phyloP scores from a whole-genome alignment of 257 asterid genomes.

The Solanum piurae region DNA sequence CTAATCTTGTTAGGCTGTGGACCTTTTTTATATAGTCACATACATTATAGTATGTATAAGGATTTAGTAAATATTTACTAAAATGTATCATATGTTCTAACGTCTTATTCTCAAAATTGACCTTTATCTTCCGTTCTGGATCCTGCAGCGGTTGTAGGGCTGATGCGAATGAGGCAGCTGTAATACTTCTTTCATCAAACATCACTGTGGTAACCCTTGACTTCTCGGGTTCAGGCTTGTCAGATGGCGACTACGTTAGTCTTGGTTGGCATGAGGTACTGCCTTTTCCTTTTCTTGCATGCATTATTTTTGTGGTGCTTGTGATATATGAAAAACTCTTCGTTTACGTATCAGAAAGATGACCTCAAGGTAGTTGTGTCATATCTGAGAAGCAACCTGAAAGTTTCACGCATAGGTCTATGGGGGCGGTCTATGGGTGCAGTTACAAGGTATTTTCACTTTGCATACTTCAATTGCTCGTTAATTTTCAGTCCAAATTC shows the following conservation, averaged over 20 bases:
- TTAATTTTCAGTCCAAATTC: neutral
- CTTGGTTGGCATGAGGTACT: slow-evolving; percentile 97
- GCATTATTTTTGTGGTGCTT: neutral
- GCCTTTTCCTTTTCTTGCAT: slow-evolving; percentile 4
- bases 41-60: neutral
- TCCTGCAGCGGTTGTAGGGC: slow-evolving; percentile 92
- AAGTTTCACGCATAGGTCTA: slow-evolving; percentile 79
- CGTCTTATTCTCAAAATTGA: neutral
- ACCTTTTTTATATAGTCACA: neutral
- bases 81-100: neutral
- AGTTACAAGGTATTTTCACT: slow-evolving; percentile 63
- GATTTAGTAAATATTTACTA: neutral
- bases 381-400: slow-evolving; percentile 61
- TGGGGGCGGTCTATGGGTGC: slow-evolving; percentile 99
- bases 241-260: slow-evolving; percentile 90
- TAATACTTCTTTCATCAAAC: slow-evolving; percentile 83
- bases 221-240: slow-evolving; percentile 93
- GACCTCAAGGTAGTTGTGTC: slow-evolving; percentile 90
- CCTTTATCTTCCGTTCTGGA: slow-evolving; percentile 2
- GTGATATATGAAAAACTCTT: neutral
- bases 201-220: slow-evolving; percentile 90
- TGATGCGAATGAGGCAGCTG: slow-evolving; percentile 97
- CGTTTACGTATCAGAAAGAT: slow-evolving; percentile 52
- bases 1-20: neutral
- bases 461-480: neutral